Conservation (phyloP, 2,329 filamentous ascomycete genomes). For the Exophiala dermatitidis region DNA sequence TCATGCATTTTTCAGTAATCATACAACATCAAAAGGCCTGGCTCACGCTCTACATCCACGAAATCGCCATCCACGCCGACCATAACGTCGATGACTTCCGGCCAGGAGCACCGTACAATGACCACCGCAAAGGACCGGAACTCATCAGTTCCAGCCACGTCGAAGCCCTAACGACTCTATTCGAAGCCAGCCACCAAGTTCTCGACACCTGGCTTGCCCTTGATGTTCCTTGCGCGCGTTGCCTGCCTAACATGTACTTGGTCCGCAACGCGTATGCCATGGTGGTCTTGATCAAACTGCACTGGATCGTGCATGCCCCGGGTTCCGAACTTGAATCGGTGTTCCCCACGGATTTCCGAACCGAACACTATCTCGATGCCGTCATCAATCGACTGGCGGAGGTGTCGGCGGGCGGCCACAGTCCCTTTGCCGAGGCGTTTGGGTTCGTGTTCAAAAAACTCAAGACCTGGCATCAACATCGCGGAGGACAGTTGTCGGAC, state of each 20-base stretch:
- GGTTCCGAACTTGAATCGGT: conserved; percentile 60
- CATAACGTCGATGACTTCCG: conserved; percentile 49
- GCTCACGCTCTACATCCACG: conserved; percentile 65
- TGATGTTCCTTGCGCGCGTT: conserved; percentile 51
- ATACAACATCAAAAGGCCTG: conserved; percentile 58
- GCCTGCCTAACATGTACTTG: conserved; percentile 61
- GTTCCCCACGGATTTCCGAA: conserved; percentile 60
- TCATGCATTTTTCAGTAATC: neutral
- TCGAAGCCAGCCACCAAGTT: conserved; percentile 56
- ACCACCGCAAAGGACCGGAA: conserved; percentile 13
- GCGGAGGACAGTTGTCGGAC: conserved; percentile 35
- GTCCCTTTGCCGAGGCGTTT: conserved; percentile 61
- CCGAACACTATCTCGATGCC: conserved; percentile 58
- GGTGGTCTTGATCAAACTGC: conserved; percentile 66
- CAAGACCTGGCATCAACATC: conserved; percentile 57
- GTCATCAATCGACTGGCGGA: conserved; percentile 62
- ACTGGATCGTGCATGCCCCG: conserved; percentile 57
- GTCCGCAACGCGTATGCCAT: conserved; percentile 66
- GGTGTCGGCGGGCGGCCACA: conserved; percentile 55
- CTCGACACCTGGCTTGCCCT: conserved; percentile 58
- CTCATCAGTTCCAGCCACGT: conserved; percentile 52
- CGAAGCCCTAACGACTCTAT: conserved; percentile 57
- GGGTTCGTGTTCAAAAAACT: conserved; percentile 63
- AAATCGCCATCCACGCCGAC: conserved; percentile 62
- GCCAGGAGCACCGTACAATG: conserved; percentile 25